Base-by-base conservation (phyloP, 108 stramenopile genomes). In the Poteriospumella lacustris region DNA sequence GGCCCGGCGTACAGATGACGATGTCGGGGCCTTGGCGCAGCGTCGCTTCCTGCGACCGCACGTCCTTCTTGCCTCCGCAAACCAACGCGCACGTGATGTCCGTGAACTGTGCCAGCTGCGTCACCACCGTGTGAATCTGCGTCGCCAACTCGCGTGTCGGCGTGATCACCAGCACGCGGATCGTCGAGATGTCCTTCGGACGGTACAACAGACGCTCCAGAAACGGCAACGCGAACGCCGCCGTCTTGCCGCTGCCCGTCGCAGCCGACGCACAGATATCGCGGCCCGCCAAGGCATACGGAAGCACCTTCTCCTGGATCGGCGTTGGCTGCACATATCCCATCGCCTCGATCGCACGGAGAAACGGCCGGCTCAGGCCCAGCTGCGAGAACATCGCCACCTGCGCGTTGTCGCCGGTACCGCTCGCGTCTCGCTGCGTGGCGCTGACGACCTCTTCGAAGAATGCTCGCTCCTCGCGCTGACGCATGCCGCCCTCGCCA, bases 91-190 rank as follows among this genome's bases (percentile, higher is more conserved):
- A 76, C 12, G 64, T 34, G 0, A 78, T 15, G 1, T 2, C 78
- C 29, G 33, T 58, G 80, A 91, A 93, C 77, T 94, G 91, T 0
- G 90, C 86, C 42, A 97, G 89, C 19, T 90, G 87, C 52, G 79
- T 82, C 78, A 91, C 82, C 94, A 98, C 95, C 58, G 85, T 87
- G 40, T 92, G 80, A 59, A 92, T 94, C 87, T 97, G 96, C 12
- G 94, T 93, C 5, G 95, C 96, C 39, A 98, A 82, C 78, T 98
- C 95, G 42, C 97, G 86, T 12, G 97, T 98, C 2, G 97, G 97
- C 3, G 92, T 87, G 3, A 98, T 75, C 47, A 98, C 79, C 43
- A 98, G 78, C 3, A 90, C 91, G 0, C 91, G 88, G 12, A 89
- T 93, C 0, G 89, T 90, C 1, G 84, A 73, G 42, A 87, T 79